Evolutionary conservation across 2,329 filamentous ascomycete genomes (phyloP).

Genomic region (Fusarium citri): DNA sequence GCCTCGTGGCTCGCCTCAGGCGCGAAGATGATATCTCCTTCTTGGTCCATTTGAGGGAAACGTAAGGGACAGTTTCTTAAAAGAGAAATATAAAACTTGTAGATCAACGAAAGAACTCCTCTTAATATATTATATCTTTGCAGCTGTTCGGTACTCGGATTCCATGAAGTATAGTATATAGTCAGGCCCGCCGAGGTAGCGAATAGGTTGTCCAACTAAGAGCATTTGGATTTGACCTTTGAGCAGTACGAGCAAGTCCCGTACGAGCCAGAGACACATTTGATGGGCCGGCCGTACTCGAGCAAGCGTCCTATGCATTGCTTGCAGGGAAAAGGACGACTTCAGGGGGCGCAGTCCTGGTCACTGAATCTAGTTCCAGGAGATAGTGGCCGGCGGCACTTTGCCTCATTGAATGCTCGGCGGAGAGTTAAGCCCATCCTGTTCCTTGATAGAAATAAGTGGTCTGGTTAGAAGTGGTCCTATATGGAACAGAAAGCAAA

Average conservation of each 20-base stretch:
- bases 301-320: fast-evolving
- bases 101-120: too few species aligned
- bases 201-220: fast-evolving
- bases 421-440: background rate
- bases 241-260: background rate
- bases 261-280: fast-evolving
- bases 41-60: too few species aligned
- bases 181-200: background rate
- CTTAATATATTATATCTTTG: too few species aligned
- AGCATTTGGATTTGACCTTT: fast-evolving
- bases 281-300: background rate
- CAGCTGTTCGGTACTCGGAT: fast-evolving
- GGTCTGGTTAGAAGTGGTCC: too few species aligned
- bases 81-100: too few species aligned
- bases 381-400: background rate
- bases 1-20: too few species aligned
- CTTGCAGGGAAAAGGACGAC: background rate
- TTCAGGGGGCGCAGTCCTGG: background rate
- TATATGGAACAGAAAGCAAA: background rate
- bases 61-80: too few species aligned
- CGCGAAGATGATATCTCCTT: too few species aligned
- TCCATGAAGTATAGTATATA: background rate
- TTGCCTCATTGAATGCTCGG: fast-evolving
- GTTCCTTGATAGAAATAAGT: background rate
- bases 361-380: too few species aligned